Percentiles rank a stretch among this genome's conserved stretches.
Conservation (phyloP, 176 grass and related monocot species). For the Oryza meridionalis region DNA sequence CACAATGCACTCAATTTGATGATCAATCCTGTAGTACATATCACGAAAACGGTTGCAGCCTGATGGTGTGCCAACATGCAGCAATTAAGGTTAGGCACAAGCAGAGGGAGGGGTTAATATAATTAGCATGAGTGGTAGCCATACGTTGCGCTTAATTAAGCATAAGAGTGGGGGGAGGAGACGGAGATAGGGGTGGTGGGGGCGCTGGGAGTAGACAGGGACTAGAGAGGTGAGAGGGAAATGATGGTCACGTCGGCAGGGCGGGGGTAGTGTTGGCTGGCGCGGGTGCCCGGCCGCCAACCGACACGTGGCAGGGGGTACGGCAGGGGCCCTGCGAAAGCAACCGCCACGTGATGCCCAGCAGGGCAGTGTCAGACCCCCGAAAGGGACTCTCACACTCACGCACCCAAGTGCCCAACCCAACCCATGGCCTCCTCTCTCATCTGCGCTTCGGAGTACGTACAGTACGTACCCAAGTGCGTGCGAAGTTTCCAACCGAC, state of each 20-base stretch:
- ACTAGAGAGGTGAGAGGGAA: background rate
- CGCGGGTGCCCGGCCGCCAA: slow-evolving; percentile 45
- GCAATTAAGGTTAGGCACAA: too few relatives aligned
- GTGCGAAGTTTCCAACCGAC: slow-evolving; percentile 78
- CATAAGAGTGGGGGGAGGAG: too few relatives aligned
- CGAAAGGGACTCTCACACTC: slow-evolving; percentile 37
- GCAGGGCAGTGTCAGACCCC: slow-evolving; percentile 72
- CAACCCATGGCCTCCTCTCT: too few relatives aligned
- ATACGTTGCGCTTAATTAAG: too few relatives aligned
- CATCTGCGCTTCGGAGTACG: too few relatives aligned
- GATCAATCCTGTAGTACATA: too few relatives aligned
- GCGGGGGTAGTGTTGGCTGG: slow-evolving; percentile 26
- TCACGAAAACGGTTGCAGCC: too few relatives aligned
- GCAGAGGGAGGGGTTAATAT: too few relatives aligned
- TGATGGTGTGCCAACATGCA: too few relatives aligned
- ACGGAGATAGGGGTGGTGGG: background rate
- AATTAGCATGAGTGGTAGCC: too few relatives aligned
- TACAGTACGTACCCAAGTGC: background rate
- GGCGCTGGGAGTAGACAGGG: background rate
- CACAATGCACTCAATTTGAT: too few relatives aligned
- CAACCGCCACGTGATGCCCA: slow-evolving; percentile 63
- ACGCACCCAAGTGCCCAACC: too few relatives aligned
- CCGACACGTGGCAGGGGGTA: slow-evolving; percentile 67
- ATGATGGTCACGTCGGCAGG: slow-evolving; percentile 43
- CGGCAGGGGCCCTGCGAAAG: slow-evolving; percentile 64